Evolutionary conservation across 129 eudicot species (phyloP).

Genomic region (Lonicera japonica): DNA sequence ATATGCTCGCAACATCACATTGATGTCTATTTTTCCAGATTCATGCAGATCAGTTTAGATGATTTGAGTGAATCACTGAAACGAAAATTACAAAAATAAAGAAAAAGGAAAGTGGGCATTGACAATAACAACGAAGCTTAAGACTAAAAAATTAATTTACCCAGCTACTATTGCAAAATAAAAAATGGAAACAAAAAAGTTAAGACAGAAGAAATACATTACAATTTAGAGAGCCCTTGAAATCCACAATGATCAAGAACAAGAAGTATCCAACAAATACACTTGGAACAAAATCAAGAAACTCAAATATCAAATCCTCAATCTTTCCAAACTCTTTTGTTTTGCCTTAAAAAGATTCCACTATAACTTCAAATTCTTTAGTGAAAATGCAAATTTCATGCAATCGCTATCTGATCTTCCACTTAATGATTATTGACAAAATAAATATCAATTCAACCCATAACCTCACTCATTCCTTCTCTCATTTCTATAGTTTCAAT

Average conservation of each 20-base stretch:
- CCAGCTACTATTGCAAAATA: neutral
- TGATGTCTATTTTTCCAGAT: neutral
- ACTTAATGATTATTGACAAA: neutral
- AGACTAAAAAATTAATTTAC: neutral
- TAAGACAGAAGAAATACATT: conserved; percentile 10
- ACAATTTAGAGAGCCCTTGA: neutral
- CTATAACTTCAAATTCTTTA: neutral
- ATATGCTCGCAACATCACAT: neutral
- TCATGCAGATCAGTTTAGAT: neutral
- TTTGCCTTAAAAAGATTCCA: neutral
- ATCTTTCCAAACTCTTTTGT: conserved; percentile 10
- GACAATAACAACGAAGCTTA: neutral
- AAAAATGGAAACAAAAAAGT: neutral
- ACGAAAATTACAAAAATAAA: neutral
- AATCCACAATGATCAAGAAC: neutral
- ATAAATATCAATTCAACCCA: neutral
- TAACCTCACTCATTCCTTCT: neutral
- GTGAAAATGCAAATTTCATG: neutral
- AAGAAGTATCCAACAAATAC: neutral
- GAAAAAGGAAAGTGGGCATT: neutral
- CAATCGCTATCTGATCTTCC: neutral
- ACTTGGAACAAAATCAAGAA: conserved; percentile 15
- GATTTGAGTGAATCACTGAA: neutral
- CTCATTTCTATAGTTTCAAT: neutral
- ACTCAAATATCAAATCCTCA: conserved; percentile 9